Evolutionary conservation across 2,329 filamentous ascomycete species (phyloP).

Genomic region (Ceratocystiopsis brevicomis): DNA sequence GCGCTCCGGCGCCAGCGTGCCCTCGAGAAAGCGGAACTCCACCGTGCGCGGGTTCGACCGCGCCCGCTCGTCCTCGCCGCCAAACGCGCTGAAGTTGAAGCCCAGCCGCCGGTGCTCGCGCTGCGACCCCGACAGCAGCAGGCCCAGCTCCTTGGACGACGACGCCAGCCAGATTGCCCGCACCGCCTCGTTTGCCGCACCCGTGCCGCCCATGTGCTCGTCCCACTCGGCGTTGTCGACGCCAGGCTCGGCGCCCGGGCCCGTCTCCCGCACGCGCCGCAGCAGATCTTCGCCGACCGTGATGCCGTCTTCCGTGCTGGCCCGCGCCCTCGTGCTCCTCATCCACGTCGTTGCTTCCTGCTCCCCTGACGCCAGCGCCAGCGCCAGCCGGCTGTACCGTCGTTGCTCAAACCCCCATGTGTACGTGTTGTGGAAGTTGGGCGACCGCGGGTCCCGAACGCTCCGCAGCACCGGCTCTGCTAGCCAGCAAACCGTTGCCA

Average conservation of each 20-base stretch:
- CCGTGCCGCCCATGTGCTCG: slow-evolving; percentile 7
- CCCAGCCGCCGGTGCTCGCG: slow-evolving; percentile 19
- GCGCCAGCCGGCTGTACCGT: slow-evolving; percentile 16
- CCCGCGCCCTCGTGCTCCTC: background rate
- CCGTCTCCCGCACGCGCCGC: background rate
- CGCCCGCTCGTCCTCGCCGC: slow-evolving; percentile 18
- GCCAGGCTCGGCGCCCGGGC: background rate
- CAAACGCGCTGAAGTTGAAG: slow-evolving; percentile 23
- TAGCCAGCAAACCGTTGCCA: slow-evolving; percentile 19
- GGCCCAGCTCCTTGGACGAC: slow-evolving; percentile 16
- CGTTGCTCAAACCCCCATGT: slow-evolving; percentile 20
- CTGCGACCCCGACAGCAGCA: slow-evolving; percentile 17
- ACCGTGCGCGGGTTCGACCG: slow-evolving; percentile 18
- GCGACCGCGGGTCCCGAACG: slow-evolving; percentile 19
- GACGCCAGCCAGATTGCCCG: slow-evolving; percentile 14
- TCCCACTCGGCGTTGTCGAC: slow-evolving; percentile 6
- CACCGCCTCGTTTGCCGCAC: slow-evolving; percentile 9
- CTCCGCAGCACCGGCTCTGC: slow-evolving; percentile 18
- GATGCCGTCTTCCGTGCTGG: background rate
- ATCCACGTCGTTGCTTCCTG: background rate
- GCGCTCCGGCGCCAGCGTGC: slow-evolving; percentile 13
- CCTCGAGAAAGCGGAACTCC: slow-evolving; percentile 22
- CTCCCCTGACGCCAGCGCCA: slow-evolving; percentile 4
- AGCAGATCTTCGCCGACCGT: slow-evolving; percentile 3
- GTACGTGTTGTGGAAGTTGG: slow-evolving; percentile 19